Evolutionary conservation across 305 asterid species (phyloP), one percentile per base, ranked within the genome.

Genomic region (Fraxinus dipetala): DNA sequence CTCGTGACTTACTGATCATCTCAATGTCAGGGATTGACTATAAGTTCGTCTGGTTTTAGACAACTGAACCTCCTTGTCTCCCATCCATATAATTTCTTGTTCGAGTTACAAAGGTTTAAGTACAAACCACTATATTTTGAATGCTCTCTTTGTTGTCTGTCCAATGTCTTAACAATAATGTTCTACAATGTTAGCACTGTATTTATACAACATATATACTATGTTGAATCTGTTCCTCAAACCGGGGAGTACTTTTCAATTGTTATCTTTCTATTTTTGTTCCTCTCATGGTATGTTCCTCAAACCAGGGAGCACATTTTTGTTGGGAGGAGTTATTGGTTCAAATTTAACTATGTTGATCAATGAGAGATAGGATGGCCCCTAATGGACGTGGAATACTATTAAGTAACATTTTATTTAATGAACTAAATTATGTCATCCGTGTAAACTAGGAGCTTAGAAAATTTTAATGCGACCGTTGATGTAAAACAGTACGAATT

Each of bases 1-100:
- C 91, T 94, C 7, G 89, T 91, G 91, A 91, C 95, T 26, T 90
- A 79, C 88, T 94, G 90, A 91, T 86, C 83, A 31, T 75, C 48
- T 77, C 75, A 70, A 40, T 70, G 16, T 75, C 76, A 79, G 76
- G 79, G 56, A 76, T 14, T 3, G 67, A 36, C 43, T 14, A 24
- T 16, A 63, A 63, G n/a, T 20, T 65, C 7, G 38, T 69, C 38
- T 30, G 38, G 38, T 69, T 69, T 13, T 69, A 1, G 75, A 65
- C 73, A 2, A 65, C 16, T 24, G 35, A 7, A 34, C 22, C 38
- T 69, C 38, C 32, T 69, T 26, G 75, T 69, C 38, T 69, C 75
- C 38, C 22, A 28, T 38, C 38, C 38, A 13, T 26, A 26, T 22
- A 63, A 63, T 1, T 69, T 28, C n/a, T 30, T 9, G 36, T 69